Conservation (phyloP, 495 filamentous ascomycete species). For the Eremomyces bilateralis region DNA sequence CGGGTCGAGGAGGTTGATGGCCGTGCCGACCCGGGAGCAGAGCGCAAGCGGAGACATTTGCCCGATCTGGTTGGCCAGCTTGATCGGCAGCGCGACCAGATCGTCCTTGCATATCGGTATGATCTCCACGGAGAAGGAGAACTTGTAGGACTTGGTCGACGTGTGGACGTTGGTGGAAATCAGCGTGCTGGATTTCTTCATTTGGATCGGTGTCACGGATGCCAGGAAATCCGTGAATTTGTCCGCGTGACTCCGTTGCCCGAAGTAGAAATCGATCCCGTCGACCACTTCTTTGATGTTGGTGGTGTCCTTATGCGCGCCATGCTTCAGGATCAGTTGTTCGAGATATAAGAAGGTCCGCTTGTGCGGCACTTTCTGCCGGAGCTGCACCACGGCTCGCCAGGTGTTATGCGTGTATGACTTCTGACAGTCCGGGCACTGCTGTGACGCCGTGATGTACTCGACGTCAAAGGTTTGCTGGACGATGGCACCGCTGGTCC, state of each 20-base stretch:
- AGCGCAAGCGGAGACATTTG: slow-evolving; percentile 68
- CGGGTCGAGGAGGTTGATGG: slow-evolving; percentile 76
- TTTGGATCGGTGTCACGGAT: slow-evolving; percentile 51
- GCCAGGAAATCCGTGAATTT: slow-evolving; percentile 80
- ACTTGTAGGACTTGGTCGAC: slow-evolving; percentile 74
- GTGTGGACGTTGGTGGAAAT: slow-evolving; percentile 91
- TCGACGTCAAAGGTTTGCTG: slow-evolving; percentile 90
- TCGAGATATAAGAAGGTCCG: slow-evolving; percentile 92
- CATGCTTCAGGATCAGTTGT: slow-evolving; percentile 85
- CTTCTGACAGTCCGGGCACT: slow-evolving; percentile 82
- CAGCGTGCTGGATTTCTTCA: slow-evolving; percentile 77
- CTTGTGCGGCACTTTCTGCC: slow-evolving; percentile 95
- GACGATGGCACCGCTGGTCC: slow-evolving; percentile 43
- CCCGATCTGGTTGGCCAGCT: slow-evolving; percentile 61
- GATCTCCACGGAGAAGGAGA: slow-evolving; percentile 65
- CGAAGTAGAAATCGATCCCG: slow-evolving; percentile 88
- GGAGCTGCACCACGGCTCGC: slow-evolving; percentile 71
- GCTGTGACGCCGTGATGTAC: slow-evolving; percentile 70
- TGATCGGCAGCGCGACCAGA: slow-evolving; percentile 74
- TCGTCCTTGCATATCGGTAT: slow-evolving; percentile 95
- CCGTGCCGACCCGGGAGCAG: slow-evolving; percentile 75
- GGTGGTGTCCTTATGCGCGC: slow-evolving; percentile 76
- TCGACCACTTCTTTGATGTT: slow-evolving; percentile 92
- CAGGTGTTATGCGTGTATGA: slow-evolving; percentile 88
- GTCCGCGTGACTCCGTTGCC: slow-evolving; percentile 73